Evolutionary conservation across 2,329 filamentous ascomycete genomes (phyloP), one percentile per base, ranked within the genome.

Genomic region (Coniochaeta sp.): DNA sequence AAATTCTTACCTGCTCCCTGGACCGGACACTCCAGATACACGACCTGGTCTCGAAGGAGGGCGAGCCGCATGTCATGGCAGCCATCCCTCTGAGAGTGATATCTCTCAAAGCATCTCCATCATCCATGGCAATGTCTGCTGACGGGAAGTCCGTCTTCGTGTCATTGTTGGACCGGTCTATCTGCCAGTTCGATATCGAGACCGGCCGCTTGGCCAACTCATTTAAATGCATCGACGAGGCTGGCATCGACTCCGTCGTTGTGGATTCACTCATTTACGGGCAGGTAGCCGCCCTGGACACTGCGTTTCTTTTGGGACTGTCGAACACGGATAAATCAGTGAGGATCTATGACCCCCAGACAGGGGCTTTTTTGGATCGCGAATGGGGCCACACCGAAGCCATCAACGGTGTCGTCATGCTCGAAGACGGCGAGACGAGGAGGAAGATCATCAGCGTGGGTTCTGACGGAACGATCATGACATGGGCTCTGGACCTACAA

Each of bases 301-400:
- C 81, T 3, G 83, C 87, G 30, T 83, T 96, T 57, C 81, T 99
- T 58, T 81, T 95, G 19, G 93, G 91, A n/a, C 83, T 95, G 12
- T 97, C 93, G 9, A 93, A 93, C 66, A 96, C 91, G 0, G 95
- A 99, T 73, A 99, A 98, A 71, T 98, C 95, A 0, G 88, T 99
- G 60, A 83, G 95, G 38, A 78, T 99, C 17, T 99, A 99, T 68
- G 90, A 96, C 65, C 80, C 85, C 32, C 87, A 89, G 62, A 87
- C 85, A 47, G 93, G 93, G 9, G 76, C 79, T 1, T 88, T 99
- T 60, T 76, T 98, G 30, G 89, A 92, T 57, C 86, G 91, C 44
- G 95, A 98, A 74, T 97, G 92, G 85, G 95, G 95, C 1, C 95
- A 99, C 67, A 96, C 93, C 0, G 93, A 97, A 70, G 89, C 93